Conservation (phyloP, 257 asterid species). For the Vinca minor region DNA sequence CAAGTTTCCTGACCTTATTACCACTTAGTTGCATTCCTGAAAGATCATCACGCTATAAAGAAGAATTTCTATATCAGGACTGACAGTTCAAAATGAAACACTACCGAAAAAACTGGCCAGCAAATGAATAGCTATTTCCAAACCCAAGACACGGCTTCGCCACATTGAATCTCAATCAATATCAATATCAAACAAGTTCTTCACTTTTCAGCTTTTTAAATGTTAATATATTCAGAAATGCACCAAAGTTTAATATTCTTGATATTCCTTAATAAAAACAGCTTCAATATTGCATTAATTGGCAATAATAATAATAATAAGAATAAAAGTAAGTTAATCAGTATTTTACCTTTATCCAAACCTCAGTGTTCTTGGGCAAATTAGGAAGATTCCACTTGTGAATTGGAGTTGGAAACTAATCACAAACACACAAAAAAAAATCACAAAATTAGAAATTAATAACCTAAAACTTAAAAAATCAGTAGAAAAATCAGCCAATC, state of each 20-base stretch:
- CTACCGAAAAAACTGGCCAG: neutral
- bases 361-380: conserved; percentile 76
- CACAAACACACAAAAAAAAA: neutral
- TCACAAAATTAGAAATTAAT: neutral
- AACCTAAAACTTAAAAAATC: conserved; percentile 4
- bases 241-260: neutral
- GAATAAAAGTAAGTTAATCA: conserved; percentile 1
- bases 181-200: neutral
- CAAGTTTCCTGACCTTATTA: conserved; percentile 94
- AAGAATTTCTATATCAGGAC: conserved; percentile 25
- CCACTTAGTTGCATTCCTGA: conserved; percentile 99
- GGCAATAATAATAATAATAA: neutral
- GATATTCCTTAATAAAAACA: neutral
- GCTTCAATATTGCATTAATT: neutral
- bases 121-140: no score
- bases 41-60: conserved; percentile 81
- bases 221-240: neutral
- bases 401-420: conserved; percentile 87
- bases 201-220: neutral
- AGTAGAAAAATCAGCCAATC: neutral
- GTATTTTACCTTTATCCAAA: conserved; percentile 77
- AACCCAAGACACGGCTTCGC: neutral
- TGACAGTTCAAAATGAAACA: neutral
- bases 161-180: neutral
- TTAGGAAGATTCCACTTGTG: conserved; percentile 91